Percentiles rank a stretch among this genome's conserved stretches.
phyloP scores from a whole-genome alignment of 129 eudicot genomes.

The Kitagawia praeruptora region DNA sequence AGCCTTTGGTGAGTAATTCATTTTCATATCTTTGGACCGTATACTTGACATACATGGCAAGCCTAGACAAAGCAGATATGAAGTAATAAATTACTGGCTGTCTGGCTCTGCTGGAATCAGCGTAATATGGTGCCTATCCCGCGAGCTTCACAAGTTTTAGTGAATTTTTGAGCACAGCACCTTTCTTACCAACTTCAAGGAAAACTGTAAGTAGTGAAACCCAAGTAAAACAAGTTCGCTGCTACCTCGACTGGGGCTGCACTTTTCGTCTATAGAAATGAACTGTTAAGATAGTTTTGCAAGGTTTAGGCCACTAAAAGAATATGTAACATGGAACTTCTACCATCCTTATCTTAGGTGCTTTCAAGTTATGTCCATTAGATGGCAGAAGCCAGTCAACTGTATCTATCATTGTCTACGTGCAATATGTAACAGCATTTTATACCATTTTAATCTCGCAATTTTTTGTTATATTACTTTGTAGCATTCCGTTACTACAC shows the following conservation, averaged over 20 bases:
- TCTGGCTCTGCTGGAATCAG: not conserved
- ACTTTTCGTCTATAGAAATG: not conserved
- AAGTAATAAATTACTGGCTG: constrained; percentile 8
- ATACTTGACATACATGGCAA: constrained; percentile 92
- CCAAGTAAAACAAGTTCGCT: not conserved
- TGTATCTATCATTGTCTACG: not conserved
- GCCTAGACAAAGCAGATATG: constrained; percentile 50
- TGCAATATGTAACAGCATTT: not conserved
- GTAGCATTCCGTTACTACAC: not conserved
- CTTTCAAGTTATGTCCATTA: not conserved
- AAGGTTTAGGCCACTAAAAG: not conserved
- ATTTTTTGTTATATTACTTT: not conserved
- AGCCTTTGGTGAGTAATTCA: constrained; percentile 88
- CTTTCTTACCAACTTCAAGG: not conserved
- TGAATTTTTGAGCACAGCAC: not conserved
- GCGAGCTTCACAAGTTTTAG: not conserved
- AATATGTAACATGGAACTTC: not conserved
- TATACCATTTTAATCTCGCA: not conserved
- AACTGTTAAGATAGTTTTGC: not conserved
- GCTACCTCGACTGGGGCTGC: not conserved
- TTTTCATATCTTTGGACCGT: constrained; percentile 81
- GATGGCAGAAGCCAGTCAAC: not conserved
- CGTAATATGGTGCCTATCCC: not conserved
- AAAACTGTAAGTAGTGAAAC: not conserved
- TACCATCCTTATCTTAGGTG: not conserved